phyloP scores from a whole-genome alignment of 179 eudicot species.

The Beta macrorhiza region DNA sequence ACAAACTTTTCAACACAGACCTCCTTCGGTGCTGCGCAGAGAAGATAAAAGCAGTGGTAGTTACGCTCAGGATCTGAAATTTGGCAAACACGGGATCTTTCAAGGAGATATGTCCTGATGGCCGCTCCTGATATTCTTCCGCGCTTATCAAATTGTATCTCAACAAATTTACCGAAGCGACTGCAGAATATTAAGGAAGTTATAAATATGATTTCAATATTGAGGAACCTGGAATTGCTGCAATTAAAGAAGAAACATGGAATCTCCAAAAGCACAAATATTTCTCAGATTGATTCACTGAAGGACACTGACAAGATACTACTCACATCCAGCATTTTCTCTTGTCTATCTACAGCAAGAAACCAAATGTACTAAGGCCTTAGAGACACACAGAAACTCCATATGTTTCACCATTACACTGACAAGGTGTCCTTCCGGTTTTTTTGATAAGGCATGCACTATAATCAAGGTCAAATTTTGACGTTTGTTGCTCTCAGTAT shows the following conservation, averaged over 20 bases:
- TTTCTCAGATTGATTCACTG: not conserved
- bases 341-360: not conserved
- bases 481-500: too few relatives aligned
- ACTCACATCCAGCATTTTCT: not conserved
- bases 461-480: too few relatives aligned
- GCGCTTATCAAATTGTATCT: slow-evolving; percentile 88
- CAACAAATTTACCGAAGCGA: slow-evolving; percentile 98
- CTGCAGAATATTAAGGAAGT: slow-evolving; percentile 43
- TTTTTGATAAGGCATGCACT: too few relatives aligned
- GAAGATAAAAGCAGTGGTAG: slow-evolving; percentile 96
- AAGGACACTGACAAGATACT: not conserved
- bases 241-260: slow-evolving; percentile 6
- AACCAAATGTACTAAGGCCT: not conserved
- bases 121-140: slow-evolving; percentile 99
- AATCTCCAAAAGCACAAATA: not conserved
- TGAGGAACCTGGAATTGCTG: not conserved
- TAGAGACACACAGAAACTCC: not conserved
- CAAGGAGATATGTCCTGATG: slow-evolving; percentile 92
- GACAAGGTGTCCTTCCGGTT: too few relatives aligned
- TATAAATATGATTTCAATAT: not conserved
- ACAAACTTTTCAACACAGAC: slow-evolving; percentile 33
- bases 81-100: slow-evolving; percentile 98
- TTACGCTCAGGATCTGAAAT: slow-evolving; percentile 94
- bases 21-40: slow-evolving; percentile 95
- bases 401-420: not conserved